Base-by-base conservation (phyloP, 345 rosid species). In the Geranium rotundifolium region DNA sequence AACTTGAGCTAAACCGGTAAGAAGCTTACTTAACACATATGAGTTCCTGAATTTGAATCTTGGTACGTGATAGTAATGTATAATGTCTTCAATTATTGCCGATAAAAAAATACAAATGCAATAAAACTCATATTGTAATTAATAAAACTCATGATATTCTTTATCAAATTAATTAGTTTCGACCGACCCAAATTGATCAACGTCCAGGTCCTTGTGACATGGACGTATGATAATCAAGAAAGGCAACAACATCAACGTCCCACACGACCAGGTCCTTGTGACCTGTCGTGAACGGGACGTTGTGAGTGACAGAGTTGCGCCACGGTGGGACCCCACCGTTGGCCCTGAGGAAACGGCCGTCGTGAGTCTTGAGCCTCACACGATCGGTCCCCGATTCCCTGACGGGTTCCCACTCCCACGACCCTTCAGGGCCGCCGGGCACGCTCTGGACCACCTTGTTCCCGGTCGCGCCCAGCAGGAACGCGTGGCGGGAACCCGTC, bases 281-380 rank as follows among this genome's bases (percentile, higher is more conserved):
- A 9, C 87, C 64, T 56, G 84, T 73, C 68, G 88, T 64, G 4
- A 81, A 80, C 37, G 98, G 87, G 57, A 71, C 74, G 54, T 84
- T 96, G 52, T 91, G 98, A 0, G 92, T 89, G 3, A 91, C 73
- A 0, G 91, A 82, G 81, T 89, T 82, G 64, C 90, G 71, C 90
- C 90, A 82, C 0, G 96, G 96, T 19, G 95, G 96, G 56, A 82
- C 37, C 2, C 92, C 83, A 0, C 89, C 83, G 29, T 90, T 88
- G 9, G 82, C 98, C 56, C 95, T 76, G 69, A 91, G 69, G 67
- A 78, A 89, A 62, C 82, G 64, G 17, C 95, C 96, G 61, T 71
- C 61, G 1, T 85, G 69, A 0, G 92, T 82, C 75, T 73, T 76
- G 20, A 90, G 88, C 73, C 79, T 85, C 41, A 65, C 68, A 61